Percentiles rank a stretch among this genome's conserved stretches.
phyloP scores from a whole-genome alignment of 2,329 filamentous ascomycete genomes.

The Pestalotiopsis sp. region DNA sequence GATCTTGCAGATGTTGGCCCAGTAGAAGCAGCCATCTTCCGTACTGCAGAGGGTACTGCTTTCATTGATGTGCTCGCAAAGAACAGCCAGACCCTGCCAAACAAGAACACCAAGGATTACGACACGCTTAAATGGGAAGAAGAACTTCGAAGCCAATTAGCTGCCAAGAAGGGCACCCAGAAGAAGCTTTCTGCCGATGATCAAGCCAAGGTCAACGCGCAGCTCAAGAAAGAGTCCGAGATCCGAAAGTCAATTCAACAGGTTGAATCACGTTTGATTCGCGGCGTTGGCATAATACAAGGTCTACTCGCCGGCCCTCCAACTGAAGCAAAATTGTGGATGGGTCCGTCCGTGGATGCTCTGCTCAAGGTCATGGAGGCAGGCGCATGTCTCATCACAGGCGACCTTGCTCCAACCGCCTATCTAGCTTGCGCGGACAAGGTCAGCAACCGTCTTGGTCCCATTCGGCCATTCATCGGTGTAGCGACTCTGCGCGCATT shows the following conservation, averaged over 20 bases:
- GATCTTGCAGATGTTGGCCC: conserved; percentile 77
- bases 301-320: conserved; percentile 84
- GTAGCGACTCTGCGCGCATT: conserved; percentile 83
- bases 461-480: conserved; percentile 80
- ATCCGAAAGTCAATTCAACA: conserved; percentile 75
- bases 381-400: conserved; percentile 80
- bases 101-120: conserved; percentile 94
- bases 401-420: conserved; percentile 74
- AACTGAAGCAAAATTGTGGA: conserved; percentile 88
- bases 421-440: conserved; percentile 81
- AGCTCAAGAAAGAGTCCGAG: conserved; percentile 81
- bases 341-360: conserved; percentile 76
- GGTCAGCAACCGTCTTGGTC: conserved; percentile 73
- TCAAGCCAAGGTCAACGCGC: conserved; percentile 85
- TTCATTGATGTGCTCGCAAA: conserved; percentile 92
- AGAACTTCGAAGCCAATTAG: conserved; percentile 82
- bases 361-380: conserved; percentile 76
- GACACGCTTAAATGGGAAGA: conserved; percentile 97
- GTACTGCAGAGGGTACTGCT: conserved; percentile 83
- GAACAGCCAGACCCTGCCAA: conserved; percentile 71
- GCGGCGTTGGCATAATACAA: conserved; percentile 84
- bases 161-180: conserved; percentile 88
- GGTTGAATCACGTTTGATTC: conserved; percentile 71
- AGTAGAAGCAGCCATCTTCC: conserved; percentile 89
- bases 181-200: conserved; percentile 93